Evolutionary conservation across 1,284 basidiomycete species (phyloP).

Genomic region (Phaffia rhodozyma): DNA sequence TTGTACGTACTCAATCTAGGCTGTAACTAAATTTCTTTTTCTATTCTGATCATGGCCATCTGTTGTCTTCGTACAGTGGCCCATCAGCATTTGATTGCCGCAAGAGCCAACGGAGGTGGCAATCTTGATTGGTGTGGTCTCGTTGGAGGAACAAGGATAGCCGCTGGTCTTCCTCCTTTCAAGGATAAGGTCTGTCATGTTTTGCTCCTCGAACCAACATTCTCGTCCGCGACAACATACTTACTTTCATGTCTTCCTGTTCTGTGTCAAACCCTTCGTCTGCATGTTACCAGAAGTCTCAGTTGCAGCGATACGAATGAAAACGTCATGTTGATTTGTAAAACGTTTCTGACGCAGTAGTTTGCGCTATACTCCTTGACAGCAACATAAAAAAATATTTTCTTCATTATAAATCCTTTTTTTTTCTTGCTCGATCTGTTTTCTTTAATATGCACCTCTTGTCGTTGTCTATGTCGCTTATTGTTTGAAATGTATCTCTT

Average conservation of each 20-base stretch:
- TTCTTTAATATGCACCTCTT: too few relatives aligned
- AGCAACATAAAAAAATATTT: too few relatives aligned
- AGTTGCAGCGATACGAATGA: slow-evolving; percentile 8
- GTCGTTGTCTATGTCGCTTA: too few relatives aligned
- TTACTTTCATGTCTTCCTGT: not conserved
- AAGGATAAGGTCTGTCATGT: slow-evolving; percentile 2
- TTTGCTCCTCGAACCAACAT: not conserved
- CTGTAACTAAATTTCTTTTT: not conserved
- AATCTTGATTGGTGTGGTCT: slow-evolving; percentile 36
- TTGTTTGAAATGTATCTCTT: too few relatives aligned
- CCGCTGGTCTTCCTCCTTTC: slow-evolving; percentile 35
- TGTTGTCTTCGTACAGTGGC: slow-evolving; percentile 21
- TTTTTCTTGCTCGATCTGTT: too few relatives aligned
- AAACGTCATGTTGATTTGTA: not conserved
- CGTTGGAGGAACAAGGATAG: slow-evolving; percentile 35
- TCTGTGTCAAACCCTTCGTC: not conserved
- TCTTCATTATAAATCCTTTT: too few relatives aligned
- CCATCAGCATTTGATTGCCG: slow-evolving; percentile 64
- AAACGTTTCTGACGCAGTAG: too few relatives aligned
- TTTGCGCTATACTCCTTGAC: too few relatives aligned
- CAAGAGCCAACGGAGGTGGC: slow-evolving; percentile 46
- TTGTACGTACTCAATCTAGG: slow-evolving; percentile 36
- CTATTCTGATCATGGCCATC: not conserved
- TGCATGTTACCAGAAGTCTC: slow-evolving; percentile 8
- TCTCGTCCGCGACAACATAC: not conserved